Percentiles rank a stretch among this genome's conserved stretches.
Evolutionary conservation across 2,329 filamentous ascomycete genomes (phyloP).

Genomic region (Monilinia laxa): DNA sequence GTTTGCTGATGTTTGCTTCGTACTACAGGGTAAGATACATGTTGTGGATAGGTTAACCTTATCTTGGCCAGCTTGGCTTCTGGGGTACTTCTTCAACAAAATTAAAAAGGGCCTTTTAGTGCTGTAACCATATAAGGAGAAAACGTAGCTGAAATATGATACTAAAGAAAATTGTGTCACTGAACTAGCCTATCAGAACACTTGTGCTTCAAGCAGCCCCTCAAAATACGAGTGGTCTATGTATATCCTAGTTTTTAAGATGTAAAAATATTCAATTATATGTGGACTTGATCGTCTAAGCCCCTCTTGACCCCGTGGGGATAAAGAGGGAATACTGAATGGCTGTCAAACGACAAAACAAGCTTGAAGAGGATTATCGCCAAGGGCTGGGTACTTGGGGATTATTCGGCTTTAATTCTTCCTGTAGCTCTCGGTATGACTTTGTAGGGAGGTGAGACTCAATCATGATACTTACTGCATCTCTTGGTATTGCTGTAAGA

Average conservation of each 20-base stretch:
- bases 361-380: conserved; percentile 14
- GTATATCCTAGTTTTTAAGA: conserved; percentile 3
- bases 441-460: not conserved
- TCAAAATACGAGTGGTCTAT: not conserved
- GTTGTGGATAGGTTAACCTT: conserved; percentile 14
- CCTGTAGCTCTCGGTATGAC: conserved; percentile 10
- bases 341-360: not conserved
- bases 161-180: conserved; percentile 2
- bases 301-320: not conserved
- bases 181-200: not conserved
- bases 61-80: conserved; percentile 14
- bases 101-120: conserved; percentile 18
- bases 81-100: conserved; percentile 10
- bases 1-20: not conserved
- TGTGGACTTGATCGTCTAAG: not conserved
- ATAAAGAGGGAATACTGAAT: not conserved
- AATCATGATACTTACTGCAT: not conserved
- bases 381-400: conserved; percentile 18
- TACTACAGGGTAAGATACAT: not conserved
- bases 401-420: conserved; percentile 13
- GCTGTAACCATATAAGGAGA: conserved; percentile 18
- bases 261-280: not conserved
- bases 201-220: not conserved
- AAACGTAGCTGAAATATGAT: conserved; percentile 4
- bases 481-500: conserved; percentile 6